Conservation (phyloP, 257 asterid genomes). For the Mentha longifolia region DNA sequence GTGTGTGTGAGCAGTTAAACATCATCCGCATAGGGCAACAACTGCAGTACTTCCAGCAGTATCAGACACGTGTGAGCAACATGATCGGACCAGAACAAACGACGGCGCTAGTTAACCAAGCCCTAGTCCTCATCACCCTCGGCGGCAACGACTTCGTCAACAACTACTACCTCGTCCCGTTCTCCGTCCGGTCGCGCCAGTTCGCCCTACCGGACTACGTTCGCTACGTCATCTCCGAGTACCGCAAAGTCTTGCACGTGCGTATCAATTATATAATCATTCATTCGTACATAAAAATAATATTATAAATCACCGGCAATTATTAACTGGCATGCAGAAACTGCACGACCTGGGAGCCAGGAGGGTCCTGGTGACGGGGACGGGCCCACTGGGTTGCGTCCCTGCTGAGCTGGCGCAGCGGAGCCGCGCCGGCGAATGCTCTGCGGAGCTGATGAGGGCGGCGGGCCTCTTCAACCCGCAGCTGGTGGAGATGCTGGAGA, state of each 20-base stretch:
- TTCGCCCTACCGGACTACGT: slow-evolving; percentile 69
- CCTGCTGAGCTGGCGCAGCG: slow-evolving; percentile 83
- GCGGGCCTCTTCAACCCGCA: slow-evolving; percentile 70
- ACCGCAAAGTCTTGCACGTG: slow-evolving; percentile 54
- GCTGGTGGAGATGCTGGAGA: slow-evolving; percentile 47
- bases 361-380: slow-evolving; percentile 74
- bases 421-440: slow-evolving; percentile 66
- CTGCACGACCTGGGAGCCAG: slow-evolving; percentile 70
- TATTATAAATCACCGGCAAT: no score
- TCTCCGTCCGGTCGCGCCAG: slow-evolving; percentile 83
- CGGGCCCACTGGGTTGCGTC: slow-evolving; percentile 86
- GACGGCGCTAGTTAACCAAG: slow-evolving; percentile 55
- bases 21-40: slow-evolving; percentile 67
- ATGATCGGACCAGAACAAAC: slow-evolving; percentile 61
- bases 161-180: slow-evolving; percentile 82
- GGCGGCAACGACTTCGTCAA: slow-evolving; percentile 95
- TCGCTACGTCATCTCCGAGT: slow-evolving; percentile 65
- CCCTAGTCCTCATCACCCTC: slow-evolving; percentile 79
- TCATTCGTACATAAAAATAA: no score
- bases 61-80: slow-evolving; percentile 56
- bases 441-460: slow-evolving; percentile 63
- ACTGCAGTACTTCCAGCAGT: slow-evolving; percentile 69
- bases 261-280: not conserved
- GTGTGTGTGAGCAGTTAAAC: slow-evolving; percentile 59
- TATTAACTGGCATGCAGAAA: slow-evolving; percentile 57